A percentile compares a stretch with the other conserved stretches of the same genome.
phyloP scores from a whole-genome alignment of 306 rosid genomes.

The Adenanthera pavonina region DNA sequence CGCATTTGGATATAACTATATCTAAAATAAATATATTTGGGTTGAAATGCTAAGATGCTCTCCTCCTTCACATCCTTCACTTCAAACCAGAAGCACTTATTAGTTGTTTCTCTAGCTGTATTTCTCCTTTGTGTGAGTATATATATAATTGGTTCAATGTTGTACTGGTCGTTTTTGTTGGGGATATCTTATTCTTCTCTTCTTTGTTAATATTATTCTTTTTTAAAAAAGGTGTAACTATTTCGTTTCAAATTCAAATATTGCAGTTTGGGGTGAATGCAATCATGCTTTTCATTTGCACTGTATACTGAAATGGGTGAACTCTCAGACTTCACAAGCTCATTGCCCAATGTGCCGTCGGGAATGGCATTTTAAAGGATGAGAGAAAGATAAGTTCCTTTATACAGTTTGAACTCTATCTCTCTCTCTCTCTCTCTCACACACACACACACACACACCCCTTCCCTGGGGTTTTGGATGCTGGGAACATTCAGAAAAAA shows the following conservation, averaged over 20 bases:
- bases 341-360: constrained; percentile 96
- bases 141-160: neutral
- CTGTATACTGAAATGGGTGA: constrained; percentile 91
- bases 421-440: neutral
- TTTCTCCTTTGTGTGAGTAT: neutral
- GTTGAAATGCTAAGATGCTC: neutral
- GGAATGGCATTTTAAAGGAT: constrained; percentile 88
- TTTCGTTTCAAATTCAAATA: neutral
- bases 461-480: neutral
- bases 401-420: neutral
- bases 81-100: neutral
- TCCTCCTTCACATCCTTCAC: neutral
- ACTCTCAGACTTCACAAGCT: constrained; percentile 85
- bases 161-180: neutral
- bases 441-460: too few relatives aligned
- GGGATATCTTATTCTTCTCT: neutral
- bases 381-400: constrained; percentile 1
- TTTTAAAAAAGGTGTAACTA: constrained; percentile 1
- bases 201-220: neutral
- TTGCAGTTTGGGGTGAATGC: constrained; percentile 96
- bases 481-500: neutral
- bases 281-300: constrained; percentile 96
- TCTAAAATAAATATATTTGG: too few relatives aligned
- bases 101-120: neutral
- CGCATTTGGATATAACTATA: too few relatives aligned